These are phyloP conservation scores for Pseudomonodictys pantanalensis DNA, from an alignment of 495 filamentous ascomycete genomes.

Conservation along the genomic window DNA sequence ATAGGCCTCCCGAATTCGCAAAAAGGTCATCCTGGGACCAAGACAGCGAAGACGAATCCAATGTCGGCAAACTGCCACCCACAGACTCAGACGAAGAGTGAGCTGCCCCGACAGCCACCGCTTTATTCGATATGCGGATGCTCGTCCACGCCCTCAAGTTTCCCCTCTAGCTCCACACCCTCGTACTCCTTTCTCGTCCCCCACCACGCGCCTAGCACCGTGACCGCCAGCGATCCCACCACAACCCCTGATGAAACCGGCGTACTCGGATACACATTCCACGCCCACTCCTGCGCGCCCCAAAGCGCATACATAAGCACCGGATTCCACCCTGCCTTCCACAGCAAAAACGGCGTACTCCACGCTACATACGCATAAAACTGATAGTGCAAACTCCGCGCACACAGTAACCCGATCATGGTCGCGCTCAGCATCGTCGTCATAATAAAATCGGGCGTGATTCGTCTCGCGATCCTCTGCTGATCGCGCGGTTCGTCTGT, in stretches of 20 bases:
- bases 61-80: conserved; percentile 77
- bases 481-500: conserved; percentile 57
- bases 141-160: conserved; percentile 2
- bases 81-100: conserved; percentile 61
- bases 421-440: conserved; percentile 77
- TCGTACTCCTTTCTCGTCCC: conserved; percentile 52
- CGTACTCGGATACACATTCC: conserved; percentile 96
- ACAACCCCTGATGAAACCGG: conserved; percentile 72
- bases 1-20: conserved; percentile 76
- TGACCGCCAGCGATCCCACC: conserved; percentile 64
- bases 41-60: conserved; percentile 70
- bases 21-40: conserved; percentile 58
- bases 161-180: conserved; percentile 9
- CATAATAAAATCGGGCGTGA: conserved; percentile 74
- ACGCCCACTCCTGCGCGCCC: conserved; percentile 89
- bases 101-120: too few relatives aligned
- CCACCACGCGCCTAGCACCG: conserved; percentile 62
- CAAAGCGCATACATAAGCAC: conserved; percentile 68
- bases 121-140: conserved; percentile 31
- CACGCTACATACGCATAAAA: conserved; percentile 93
- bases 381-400: conserved; percentile 90
- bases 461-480: conserved; percentile 50
- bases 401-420: conserved; percentile 82
- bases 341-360: conserved; percentile 88
- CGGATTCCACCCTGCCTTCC: conserved; percentile 74